These are phyloP conservation scores for Aspergillus unguis DNA, from an alignment of 2,329 filamentous ascomycete species.

Conservation along the genomic window DNA sequence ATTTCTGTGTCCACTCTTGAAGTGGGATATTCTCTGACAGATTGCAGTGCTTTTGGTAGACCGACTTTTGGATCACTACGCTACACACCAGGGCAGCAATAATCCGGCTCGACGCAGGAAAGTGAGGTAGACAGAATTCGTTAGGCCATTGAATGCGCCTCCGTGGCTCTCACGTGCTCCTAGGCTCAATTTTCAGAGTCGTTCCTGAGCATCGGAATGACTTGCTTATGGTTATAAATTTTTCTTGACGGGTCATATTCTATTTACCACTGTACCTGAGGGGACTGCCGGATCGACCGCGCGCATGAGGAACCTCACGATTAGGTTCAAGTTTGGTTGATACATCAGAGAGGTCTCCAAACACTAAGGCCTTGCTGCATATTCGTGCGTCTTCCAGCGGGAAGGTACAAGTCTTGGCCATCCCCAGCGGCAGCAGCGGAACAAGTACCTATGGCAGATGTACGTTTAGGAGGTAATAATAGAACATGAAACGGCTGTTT, in stretches of 20 bases:
- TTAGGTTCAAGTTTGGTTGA: constrained; percentile 7
- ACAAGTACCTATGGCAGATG: neutral
- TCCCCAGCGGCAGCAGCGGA: constrained; percentile 3
- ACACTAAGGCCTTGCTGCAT: constrained; percentile 1
- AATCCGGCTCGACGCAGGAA: constrained; percentile 25
- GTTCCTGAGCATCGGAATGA: neutral
- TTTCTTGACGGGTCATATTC: constrained; percentile 10
- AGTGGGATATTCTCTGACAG: constrained; percentile 14
- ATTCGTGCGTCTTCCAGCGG: constrained; percentile 2
- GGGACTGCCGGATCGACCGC: neutral
- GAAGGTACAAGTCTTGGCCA: constrained; percentile 5
- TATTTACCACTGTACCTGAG: constrained; percentile 3
- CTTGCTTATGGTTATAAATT: constrained; percentile 8
- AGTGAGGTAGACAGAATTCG: constrained; percentile 17
- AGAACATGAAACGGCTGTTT: constrained; percentile 5
- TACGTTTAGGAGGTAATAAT: constrained; percentile 5
- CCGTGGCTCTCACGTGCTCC: neutral
- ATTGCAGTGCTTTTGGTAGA: constrained; percentile 31
- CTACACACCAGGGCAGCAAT: constrained; percentile 20
- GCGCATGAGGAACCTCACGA: constrained; percentile 1
- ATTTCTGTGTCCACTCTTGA: constrained; percentile 2
- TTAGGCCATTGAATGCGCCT: constrained; percentile 2
- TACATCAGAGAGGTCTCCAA: neutral
- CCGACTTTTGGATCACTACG: constrained; percentile 33
- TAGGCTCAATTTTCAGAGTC: neutral